Percentiles rank a stretch among this genome's conserved stretches.
phyloP scores from a whole-genome alignment of 768 basidiomycete species.

The Leucogyrophana mollusca region DNA sequence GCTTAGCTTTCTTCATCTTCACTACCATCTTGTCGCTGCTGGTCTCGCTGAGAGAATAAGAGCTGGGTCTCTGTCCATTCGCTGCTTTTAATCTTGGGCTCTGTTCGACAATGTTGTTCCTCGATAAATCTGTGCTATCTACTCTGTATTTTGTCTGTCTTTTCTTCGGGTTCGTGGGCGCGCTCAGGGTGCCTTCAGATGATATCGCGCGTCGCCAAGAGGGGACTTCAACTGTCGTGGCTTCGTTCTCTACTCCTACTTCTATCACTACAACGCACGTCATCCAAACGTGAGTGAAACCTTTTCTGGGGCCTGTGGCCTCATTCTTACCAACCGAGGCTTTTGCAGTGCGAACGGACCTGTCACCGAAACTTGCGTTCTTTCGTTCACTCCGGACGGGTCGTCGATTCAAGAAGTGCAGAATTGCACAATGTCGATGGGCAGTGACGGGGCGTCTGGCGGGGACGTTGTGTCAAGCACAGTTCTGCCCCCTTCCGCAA shows the following conservation, averaged over 20 bases:
- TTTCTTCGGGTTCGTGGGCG: constrained; percentile 23
- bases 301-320: no score
- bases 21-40: constrained; percentile 16
- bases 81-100: constrained; percentile 10
- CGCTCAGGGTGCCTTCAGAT: constrained; percentile 19
- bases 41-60: constrained; percentile 22
- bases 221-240: constrained; percentile 14
- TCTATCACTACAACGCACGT: constrained; percentile 35
- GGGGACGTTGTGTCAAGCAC: constrained; percentile 10
- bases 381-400: constrained; percentile 55
- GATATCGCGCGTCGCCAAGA: constrained; percentile 18
- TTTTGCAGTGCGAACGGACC: constrained; percentile 44
- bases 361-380: constrained; percentile 57
- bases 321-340: neutral
- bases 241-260: constrained; percentile 29
- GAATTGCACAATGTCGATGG: constrained; percentile 46
- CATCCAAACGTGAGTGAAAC: constrained; percentile 38
- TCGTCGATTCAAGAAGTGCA: constrained; percentile 51
- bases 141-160: constrained; percentile 23
- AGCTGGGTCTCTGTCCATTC: constrained; percentile 37
- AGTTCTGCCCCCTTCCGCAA: constrained; percentile 10
- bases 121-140: constrained; percentile 10
- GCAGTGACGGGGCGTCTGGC: constrained; percentile 15
- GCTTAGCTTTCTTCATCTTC: constrained; percentile 27
- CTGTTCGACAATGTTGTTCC: constrained; percentile 21